Conservation (phyloP, 2,329 filamentous ascomycete genomes). For the Pseudomassariella vexata region DNA sequence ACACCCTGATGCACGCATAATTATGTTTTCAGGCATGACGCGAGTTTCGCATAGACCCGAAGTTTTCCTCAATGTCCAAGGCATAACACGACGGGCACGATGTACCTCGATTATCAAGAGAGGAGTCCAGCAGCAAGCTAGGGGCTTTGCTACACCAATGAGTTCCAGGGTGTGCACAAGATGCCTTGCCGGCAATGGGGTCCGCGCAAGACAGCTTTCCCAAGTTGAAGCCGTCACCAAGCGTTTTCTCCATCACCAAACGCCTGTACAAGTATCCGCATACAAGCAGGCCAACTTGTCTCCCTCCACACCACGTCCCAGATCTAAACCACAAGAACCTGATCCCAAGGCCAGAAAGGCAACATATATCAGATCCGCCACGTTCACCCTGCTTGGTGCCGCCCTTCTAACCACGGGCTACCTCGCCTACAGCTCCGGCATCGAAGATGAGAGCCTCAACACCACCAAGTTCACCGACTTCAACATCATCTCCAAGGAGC, state of each 20-base stretch:
- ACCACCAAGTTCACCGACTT: constrained; percentile 58
- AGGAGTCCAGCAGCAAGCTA: no score
- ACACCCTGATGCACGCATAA: no score
- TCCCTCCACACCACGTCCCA: constrained; percentile 1
- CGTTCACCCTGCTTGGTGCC: background rate
- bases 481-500: constrained; percentile 53
- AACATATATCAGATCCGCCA: background rate
- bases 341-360: background rate
- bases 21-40: no score
- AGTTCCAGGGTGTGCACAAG: constrained; percentile 1
- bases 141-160: no score
- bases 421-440: background rate
- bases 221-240: background rate
- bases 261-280: constrained; percentile 6
- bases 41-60: no score
- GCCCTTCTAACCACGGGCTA: constrained; percentile 1
- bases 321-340: background rate
- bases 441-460: constrained; percentile 36
- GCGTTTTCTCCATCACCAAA: background rate
- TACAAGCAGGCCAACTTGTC: constrained; percentile 1
- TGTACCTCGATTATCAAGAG: no score
- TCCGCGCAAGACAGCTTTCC: background rate
- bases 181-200: background rate
- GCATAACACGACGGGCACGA: no score
- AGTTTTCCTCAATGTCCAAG: no score